A percentile compares a stretch with the other conserved stretches of the same genome.
phyloP scores from a whole-genome alignment of 257 asterid species.

The Parsonsia alboflavescens region DNA sequence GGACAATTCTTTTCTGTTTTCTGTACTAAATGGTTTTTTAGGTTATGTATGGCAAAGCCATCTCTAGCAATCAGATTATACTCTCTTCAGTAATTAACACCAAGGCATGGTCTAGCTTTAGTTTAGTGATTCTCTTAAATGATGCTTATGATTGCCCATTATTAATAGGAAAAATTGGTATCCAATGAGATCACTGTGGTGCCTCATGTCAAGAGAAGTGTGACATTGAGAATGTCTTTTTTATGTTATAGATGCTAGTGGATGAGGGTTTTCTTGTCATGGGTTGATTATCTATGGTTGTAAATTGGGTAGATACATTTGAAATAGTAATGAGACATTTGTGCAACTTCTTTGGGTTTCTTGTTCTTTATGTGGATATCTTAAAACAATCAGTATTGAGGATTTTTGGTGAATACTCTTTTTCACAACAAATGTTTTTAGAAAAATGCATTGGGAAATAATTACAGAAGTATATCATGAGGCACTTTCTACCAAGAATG shows the following conservation, averaged over 20 bases:
- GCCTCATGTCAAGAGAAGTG: background rate
- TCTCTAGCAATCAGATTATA: background rate
- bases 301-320: background rate
- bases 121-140: background rate
- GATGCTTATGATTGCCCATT: background rate
- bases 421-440: no score
- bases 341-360: background rate
- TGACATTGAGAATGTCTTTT: background rate
- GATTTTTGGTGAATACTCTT: no score
- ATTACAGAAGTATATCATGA: background rate
- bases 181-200: no score
- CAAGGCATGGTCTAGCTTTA: background rate
- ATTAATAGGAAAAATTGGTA: background rate
- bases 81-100: background rate
- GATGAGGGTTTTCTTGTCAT: background rate
- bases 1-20: background rate
- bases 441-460: background rate
- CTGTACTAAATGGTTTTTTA: background rate
- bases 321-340: background rate
- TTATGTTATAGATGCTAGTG: background rate
- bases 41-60: background rate
- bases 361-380: no score
- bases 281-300: background rate
- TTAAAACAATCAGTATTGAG: no score
- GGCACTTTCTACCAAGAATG: no score